Evolutionary conservation across 2,329 filamentous ascomycete species (phyloP).

Genomic region (Aspergillus hortae): DNA sequence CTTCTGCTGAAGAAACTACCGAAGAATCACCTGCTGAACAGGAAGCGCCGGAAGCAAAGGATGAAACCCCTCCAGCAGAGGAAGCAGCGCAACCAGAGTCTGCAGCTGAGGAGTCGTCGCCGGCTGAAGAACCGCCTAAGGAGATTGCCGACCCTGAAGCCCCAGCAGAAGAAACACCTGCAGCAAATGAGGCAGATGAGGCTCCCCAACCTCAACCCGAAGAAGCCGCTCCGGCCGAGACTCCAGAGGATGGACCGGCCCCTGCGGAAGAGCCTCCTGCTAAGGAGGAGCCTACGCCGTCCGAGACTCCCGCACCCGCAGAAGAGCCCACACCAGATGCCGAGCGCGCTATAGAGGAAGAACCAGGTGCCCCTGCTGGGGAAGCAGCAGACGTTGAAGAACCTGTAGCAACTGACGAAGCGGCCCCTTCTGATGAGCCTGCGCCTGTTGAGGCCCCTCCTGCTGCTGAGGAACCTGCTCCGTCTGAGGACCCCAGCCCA

Average conservation of each 20-base stretch:
- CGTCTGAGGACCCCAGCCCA: not conserved
- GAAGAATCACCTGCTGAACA: not conserved
- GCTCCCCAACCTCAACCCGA: constrained; percentile 5
- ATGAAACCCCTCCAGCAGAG: constrained; percentile 14
- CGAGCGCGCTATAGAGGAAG: not conserved
- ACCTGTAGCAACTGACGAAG: constrained; percentile 6
- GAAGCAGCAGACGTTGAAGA: constrained; percentile 11
- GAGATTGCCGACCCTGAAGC: not conserved
- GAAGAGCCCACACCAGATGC: constrained; percentile 5
- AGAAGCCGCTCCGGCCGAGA: constrained; percentile 7
- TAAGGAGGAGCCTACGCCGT: constrained; percentile 8
- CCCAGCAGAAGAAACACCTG: constrained; percentile 9
- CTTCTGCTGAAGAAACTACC: not conserved
- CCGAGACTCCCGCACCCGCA: constrained; percentile 14
- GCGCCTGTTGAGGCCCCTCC: not conserved
- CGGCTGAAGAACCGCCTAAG: constrained; percentile 10
- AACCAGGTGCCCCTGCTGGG: constrained; percentile 2
- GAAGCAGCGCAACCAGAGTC: constrained; percentile 6
- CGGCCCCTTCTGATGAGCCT: constrained; percentile 4
- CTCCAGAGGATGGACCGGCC: constrained; percentile 14
- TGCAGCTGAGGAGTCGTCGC: constrained; percentile 6
- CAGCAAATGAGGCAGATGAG: constrained; percentile 13
- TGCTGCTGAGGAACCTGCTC: constrained; percentile 9
- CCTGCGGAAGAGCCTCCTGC: constrained; percentile 14
- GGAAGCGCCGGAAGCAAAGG: not conserved